phyloP scores from a whole-genome alignment of 1,139 yeast genomes.

The Geotrichum aggregatum region DNA sequence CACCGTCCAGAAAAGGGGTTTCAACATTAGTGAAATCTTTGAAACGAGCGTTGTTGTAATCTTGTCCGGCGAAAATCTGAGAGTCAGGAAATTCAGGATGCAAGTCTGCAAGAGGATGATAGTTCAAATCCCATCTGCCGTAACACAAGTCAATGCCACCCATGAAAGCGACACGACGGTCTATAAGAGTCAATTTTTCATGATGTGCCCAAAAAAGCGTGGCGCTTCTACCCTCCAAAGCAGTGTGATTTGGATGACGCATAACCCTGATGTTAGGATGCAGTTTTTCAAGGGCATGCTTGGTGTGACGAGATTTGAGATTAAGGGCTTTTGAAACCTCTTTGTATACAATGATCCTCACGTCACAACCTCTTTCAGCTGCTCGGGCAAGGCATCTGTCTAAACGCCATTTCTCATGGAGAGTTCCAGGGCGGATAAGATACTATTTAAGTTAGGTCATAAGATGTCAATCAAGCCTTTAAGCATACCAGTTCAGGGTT shows the following conservation, averaged over 20 bases:
- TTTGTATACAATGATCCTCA: slow-evolving; percentile 57
- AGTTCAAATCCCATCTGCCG: slow-evolving; percentile 62
- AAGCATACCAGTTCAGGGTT: slow-evolving; percentile 47
- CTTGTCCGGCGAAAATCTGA: slow-evolving; percentile 21
- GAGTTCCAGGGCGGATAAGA: slow-evolving; percentile 58
- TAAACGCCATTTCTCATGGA: slow-evolving; percentile 59
- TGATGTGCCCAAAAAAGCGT: slow-evolving; percentile 69
- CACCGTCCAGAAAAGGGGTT: slow-evolving; percentile 17
- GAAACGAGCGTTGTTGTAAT: slow-evolving; percentile 23
- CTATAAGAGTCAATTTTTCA: slow-evolving; percentile 55
- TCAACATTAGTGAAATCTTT: slow-evolving; percentile 20
- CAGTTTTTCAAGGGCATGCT: slow-evolving; percentile 54
- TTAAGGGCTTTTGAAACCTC: slow-evolving; percentile 60
- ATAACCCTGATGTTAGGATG: slow-evolving; percentile 57
- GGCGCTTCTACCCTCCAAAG: slow-evolving; percentile 43
- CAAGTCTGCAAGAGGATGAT: slow-evolving; percentile 39
- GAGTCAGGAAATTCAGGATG: slow-evolving; percentile 23
- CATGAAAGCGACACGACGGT: slow-evolving; percentile 53
- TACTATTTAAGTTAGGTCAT: slow-evolving; percentile 32
- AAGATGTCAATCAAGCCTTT: background rate
- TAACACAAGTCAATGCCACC: slow-evolving; percentile 63
- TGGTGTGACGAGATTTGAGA: slow-evolving; percentile 57
- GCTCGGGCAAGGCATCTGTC: slow-evolving; percentile 56
- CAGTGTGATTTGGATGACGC: slow-evolving; percentile 58
- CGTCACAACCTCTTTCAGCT: slow-evolving; percentile 60